phyloP scores from a whole-genome alignment of 352 stramenopile species.

The Pythium aquatile region DNA sequence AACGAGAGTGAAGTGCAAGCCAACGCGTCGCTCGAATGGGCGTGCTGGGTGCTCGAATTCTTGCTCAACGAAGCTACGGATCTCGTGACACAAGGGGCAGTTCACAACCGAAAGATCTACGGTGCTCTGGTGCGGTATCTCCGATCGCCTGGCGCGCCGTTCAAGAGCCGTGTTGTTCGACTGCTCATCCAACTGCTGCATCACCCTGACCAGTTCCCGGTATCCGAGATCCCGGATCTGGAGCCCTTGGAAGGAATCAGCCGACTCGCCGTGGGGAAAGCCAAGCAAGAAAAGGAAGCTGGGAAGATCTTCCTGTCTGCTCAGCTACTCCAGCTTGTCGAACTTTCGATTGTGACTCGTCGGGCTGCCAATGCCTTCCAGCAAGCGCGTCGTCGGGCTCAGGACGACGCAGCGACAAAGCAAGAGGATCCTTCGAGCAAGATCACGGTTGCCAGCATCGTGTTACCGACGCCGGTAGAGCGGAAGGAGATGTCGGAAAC shows the following conservation, averaged over 20 bases:
- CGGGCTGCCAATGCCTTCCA: slow-evolving; percentile 25
- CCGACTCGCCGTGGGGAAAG: slow-evolving; percentile 51
- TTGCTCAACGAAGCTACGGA: slow-evolving; percentile 74
- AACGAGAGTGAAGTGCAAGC: slow-evolving; percentile 78
- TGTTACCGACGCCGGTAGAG: slow-evolving; percentile 45
- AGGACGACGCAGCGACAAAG: background rate
- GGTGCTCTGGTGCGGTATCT: slow-evolving; percentile 78
- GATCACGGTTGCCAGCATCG: slow-evolving; percentile 25
- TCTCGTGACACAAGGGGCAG: slow-evolving; percentile 56
- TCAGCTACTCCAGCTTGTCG: slow-evolving; percentile 75
- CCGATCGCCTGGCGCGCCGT: slow-evolving; percentile 70
- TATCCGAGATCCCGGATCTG: slow-evolving; percentile 57
- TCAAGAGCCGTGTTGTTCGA: slow-evolving; percentile 76
- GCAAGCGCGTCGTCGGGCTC: background rate
- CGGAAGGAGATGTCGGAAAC: slow-evolving; percentile 38
- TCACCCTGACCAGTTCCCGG: slow-evolving; percentile 53
- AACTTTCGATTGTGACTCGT: slow-evolving; percentile 62
- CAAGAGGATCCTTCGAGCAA: background rate
- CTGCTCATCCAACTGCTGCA: slow-evolving; percentile 78
- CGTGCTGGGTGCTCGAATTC: slow-evolving; percentile 83
- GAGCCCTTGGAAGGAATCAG: slow-evolving; percentile 61
- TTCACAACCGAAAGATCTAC: slow-evolving; percentile 84
- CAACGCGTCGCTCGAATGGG: slow-evolving; percentile 81
- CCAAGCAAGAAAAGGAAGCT: slow-evolving; percentile 52
- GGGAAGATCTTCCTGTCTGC: slow-evolving; percentile 72